A percentile compares a stretch with the other conserved stretches of the same genome.
phyloP scores from a whole-genome alignment of 306 rosid species.

The Oemleria cerasiformis region DNA sequence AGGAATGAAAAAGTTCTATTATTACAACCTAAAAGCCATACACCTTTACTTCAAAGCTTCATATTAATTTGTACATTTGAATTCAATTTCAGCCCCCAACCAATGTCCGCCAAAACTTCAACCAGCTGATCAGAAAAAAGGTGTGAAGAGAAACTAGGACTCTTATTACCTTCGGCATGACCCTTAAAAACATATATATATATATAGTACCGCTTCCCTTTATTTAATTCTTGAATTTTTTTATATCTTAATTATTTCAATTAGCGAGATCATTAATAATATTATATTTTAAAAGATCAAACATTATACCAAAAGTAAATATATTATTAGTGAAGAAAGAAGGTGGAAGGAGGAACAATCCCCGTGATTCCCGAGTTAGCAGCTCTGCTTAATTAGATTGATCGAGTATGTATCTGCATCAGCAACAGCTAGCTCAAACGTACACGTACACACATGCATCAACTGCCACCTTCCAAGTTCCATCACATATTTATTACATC shows the following conservation, averaged over 20 bases:
- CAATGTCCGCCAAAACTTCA: not conserved
- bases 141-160: not conserved
- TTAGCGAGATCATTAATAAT: no score
- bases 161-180: not conserved
- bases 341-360: slow-evolving; percentile 41
- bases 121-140: not conserved
- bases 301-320: no score
- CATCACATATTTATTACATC: no score
- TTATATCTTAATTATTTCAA: no score
- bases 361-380: slow-evolving; percentile 65
- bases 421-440: slow-evolving; percentile 40
- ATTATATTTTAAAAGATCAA: no score
- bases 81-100: not conserved
- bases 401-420: slow-evolving; percentile 23
- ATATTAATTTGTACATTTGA: not conserved
- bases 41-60: slow-evolving; percentile 5
- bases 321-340: not conserved
- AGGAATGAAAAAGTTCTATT: slow-evolving; percentile 52
- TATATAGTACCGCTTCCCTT: no score
- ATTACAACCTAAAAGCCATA: slow-evolving; percentile 29
- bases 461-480: not conserved
- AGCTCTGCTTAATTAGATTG: no score
- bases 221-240: no score
- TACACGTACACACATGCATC: slow-evolving; percentile 48
- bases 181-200: no score